These are phyloP conservation scores for Chalciporus piperatoides DNA, from an alignment of 1,284 basidiomycete species.

Conservation along the genomic window DNA sequence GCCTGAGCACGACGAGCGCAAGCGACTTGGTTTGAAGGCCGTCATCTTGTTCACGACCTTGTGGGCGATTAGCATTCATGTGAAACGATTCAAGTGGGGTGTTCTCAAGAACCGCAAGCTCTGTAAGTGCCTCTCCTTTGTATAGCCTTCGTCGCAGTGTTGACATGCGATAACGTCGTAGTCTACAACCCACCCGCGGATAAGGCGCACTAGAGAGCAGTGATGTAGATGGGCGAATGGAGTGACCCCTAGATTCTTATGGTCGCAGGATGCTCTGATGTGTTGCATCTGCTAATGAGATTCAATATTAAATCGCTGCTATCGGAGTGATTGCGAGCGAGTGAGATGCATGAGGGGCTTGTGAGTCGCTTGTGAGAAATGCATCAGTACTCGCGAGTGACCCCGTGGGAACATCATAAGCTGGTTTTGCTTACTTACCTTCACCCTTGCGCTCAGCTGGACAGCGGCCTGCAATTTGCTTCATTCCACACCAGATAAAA, in stretches of 20 bases:
- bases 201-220: conserved; percentile 37
- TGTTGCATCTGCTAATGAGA: conserved; percentile 27
- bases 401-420: conserved; percentile 26
- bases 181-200: conserved; percentile 53
- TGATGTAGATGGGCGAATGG: conserved; percentile 9
- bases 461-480: not conserved
- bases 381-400: no score
- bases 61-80: conserved; percentile 78
- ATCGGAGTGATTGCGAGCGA: not conserved
- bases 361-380: no score
- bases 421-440: conserved; percentile 9
- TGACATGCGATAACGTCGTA: conserved; percentile 24
- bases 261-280: conserved; percentile 20
- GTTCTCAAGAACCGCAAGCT: conserved; percentile 92
- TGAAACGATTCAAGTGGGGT: conserved; percentile 96
- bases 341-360: not conserved
- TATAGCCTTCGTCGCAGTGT: not conserved
- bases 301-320: not conserved
- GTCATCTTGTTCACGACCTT: conserved; percentile 86
- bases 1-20: conserved; percentile 97
- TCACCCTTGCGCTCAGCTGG: not conserved
- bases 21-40: conserved; percentile 94
- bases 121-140: conserved; percentile 46
- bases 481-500: not conserved
- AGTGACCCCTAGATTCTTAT: conserved; percentile 26